Percentiles rank a stretch among this genome's conserved stretches.
phyloP scores from a whole-genome alignment of 768 basidiomycete species.

The Agrocybe praecox region DNA sequence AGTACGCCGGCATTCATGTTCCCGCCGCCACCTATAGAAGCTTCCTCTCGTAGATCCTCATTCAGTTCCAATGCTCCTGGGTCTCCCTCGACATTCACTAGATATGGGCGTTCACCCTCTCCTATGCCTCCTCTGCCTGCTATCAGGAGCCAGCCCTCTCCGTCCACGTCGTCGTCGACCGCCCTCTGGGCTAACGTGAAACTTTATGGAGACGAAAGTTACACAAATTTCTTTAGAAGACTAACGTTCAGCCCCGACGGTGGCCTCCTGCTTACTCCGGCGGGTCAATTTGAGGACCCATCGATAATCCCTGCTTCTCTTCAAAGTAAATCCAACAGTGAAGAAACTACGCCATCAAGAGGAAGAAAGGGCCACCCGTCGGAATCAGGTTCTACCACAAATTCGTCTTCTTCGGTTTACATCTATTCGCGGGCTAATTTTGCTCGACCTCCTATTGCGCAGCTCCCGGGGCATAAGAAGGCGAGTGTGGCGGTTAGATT shows the following conservation, averaged over 20 bases:
- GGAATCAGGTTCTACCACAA: constrained; percentile 42
- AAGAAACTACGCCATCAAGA: constrained; percentile 50
- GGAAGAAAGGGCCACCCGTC: constrained; percentile 61
- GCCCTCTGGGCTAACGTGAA: constrained; percentile 66
- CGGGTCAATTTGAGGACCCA: constrained; percentile 96
- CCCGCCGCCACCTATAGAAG: constrained; percentile 68
- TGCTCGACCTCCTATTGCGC: constrained; percentile 89
- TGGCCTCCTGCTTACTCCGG: constrained; percentile 89
- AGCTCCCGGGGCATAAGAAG: constrained; percentile 95
- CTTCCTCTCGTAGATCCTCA: constrained; percentile 61
- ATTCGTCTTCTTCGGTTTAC: constrained; percentile 69
- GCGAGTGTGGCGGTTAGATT: constrained; percentile 93
- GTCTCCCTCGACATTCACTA: constrained; percentile 61
- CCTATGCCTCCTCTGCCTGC: constrained; percentile 94
- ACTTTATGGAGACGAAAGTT: constrained; percentile 94
- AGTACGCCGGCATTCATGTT: constrained; percentile 71
- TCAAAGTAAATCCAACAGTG: constrained; percentile 19
- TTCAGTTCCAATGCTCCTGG: constrained; percentile 85
- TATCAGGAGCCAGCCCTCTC: constrained; percentile 72
- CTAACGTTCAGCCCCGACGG: constrained; percentile 96
- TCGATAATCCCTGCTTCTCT: constrained; percentile 43
- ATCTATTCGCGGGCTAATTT: constrained; percentile 97
- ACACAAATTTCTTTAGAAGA: constrained; percentile 93
- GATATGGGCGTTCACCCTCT: constrained; percentile 83
- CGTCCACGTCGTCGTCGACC: constrained; percentile 26